Conservation (phyloP, 768 basidiomycete genomes). For the Omphalotus guepiniiformis region DNA sequence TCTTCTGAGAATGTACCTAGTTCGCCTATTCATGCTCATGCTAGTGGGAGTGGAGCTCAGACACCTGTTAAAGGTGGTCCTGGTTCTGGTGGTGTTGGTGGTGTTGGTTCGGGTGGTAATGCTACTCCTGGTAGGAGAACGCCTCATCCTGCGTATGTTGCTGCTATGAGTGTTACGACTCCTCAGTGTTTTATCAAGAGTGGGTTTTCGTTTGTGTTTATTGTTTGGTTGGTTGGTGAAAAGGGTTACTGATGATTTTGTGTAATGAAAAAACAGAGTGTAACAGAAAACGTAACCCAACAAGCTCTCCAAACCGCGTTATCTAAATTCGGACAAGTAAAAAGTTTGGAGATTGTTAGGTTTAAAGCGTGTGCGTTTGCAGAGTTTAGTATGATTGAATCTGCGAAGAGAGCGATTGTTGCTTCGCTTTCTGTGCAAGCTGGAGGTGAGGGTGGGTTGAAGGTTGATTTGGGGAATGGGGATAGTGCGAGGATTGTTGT, state of each 20-base stretch:
- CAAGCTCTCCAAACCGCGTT: constrained; percentile 47
- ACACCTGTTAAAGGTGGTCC: constrained; percentile 22
- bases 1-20: constrained; percentile 53
- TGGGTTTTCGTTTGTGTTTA: constrained; percentile 24
- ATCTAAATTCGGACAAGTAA: constrained; percentile 74
- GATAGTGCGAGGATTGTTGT: constrained; percentile 57
- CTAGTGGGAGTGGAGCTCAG: constrained; percentile 37
- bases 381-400: constrained; percentile 75
- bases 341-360: constrained; percentile 86
- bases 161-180: constrained; percentile 61
- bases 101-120: constrained; percentile 10
- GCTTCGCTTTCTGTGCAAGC: constrained; percentile 58
- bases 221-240: not conserved
- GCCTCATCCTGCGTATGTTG: constrained; percentile 41
- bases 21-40: constrained; percentile 31
- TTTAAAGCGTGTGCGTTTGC: constrained; percentile 91
- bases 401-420: constrained; percentile 82
- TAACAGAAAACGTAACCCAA: constrained; percentile 61
- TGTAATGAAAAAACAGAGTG: constrained; percentile 44
- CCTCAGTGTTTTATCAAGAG: constrained; percentile 93
- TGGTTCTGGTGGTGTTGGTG: constrained; percentile 16
- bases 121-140: constrained; percentile 22
- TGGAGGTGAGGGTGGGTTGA: constrained; percentile 90
- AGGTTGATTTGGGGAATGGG: constrained; percentile 62
- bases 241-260: not conserved